Base-by-base conservation (phyloP, 805 yeast species). In the Pichia scutulata region DNA sequence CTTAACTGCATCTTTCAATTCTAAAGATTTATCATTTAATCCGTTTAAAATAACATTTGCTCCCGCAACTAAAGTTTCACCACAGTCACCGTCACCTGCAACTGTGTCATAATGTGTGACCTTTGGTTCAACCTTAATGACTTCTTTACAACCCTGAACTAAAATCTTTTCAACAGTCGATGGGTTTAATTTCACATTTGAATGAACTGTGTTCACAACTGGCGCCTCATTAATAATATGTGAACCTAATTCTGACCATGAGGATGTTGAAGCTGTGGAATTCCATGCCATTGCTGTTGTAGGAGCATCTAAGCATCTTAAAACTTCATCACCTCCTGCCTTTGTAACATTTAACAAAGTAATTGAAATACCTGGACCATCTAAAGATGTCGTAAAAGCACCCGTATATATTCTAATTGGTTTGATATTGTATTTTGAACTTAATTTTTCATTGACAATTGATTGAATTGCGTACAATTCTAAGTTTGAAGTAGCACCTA, bases 81-180 rank as follows among this genome's bases (percentile, higher is more conserved):
- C 98, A 69, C 97, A 90, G 64, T 90, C 98, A 59, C 98, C 98
- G 65, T 90, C 98, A 51, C 98, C 98, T 1, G 92, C 97, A 57
- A 81, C 74, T 2, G 95, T 85, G 61, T 90, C 98, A 57, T 86
- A 82, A 49, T 80, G 76, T 1, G 97, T 90, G 60, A 90, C 84
- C 59, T 80, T 77, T 2, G 96, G 93, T 66, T 90, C 97, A n/a
- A 77, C 77, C 25, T 74, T 70, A 41, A 84, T 69, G 7, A 82
- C 68, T 8, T 66, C 63, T 48, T 77, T 70, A 50, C 86, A 82
- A 39, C 78, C 81, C 2, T 75, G 57, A 39, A 66, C 63, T 58
- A 82, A 65, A 56, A 76, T 59, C 5, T 60, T 55, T 40, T 58
- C 65, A 52, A 67, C 65, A 2, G 57, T 39, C 3, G 50, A 54